phyloP scores from a whole-genome alignment of 305 asterid genomes.

The Fraxinus velutina region DNA sequence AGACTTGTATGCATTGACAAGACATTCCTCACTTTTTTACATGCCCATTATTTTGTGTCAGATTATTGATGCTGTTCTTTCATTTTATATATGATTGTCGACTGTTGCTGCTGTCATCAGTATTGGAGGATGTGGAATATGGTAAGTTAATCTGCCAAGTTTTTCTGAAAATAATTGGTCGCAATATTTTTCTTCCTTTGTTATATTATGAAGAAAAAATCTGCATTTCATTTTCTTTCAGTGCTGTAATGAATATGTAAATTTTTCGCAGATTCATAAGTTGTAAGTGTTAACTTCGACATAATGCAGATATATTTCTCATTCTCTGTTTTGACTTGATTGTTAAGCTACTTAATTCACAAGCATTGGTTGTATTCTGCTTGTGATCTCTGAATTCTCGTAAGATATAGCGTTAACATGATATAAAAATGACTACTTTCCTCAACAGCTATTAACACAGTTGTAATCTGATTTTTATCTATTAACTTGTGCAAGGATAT shows the following conservation, averaged over 20 bases:
- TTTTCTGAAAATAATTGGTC: background rate
- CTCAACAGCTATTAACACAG: background rate
- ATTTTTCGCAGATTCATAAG: background rate
- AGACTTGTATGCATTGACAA: slow-evolving; percentile 13
- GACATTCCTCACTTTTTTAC: background rate
- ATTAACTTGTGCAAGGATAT: background rate
- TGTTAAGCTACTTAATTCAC: background rate
- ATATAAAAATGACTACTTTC: background rate
- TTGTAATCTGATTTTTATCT: background rate
- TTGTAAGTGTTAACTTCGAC: background rate
- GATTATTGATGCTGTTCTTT: slow-evolving; percentile 25
- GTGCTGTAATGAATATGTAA: background rate
- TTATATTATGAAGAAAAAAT: background rate
- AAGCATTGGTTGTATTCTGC: background rate
- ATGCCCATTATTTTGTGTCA: slow-evolving; percentile 25
- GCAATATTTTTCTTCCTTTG: background rate
- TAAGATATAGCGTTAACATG: background rate
- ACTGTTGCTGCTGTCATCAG: slow-evolving; percentile 51
- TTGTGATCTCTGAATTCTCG: background rate
- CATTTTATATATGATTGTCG: slow-evolving; percentile 25
- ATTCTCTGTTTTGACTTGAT: background rate
- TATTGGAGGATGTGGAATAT: slow-evolving; percentile 99
- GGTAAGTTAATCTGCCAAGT: slow-evolving; percentile 51
- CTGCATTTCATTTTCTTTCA: background rate
- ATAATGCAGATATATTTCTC: background rate